These are phyloP conservation scores for Pachysolen tannophilus DNA, from an alignment of 805 yeast species.

Conservation along the genomic window DNA sequence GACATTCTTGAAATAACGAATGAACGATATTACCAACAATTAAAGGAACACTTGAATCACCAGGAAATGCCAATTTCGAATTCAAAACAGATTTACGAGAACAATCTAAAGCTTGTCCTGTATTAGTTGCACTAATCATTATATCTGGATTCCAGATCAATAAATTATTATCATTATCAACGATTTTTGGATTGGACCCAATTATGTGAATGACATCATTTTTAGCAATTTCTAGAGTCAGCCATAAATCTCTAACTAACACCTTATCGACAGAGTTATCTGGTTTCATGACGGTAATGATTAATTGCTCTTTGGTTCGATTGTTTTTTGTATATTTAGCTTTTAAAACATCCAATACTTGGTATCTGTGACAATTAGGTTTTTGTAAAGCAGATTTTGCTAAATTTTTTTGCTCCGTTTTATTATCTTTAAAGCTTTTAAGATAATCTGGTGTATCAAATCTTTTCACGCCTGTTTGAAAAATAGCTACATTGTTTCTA, in stretches of 20 bases:
- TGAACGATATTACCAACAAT: constrained; percentile 83
- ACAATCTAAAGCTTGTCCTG: constrained; percentile 72
- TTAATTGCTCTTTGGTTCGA: constrained; percentile 34
- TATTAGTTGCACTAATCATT: constrained; percentile 71
- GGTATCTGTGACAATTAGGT: constrained; percentile 39
- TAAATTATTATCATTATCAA: constrained; percentile 52
- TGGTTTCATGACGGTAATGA: constrained; percentile 42
- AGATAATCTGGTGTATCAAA: constrained; percentile 4
- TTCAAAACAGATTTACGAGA: constrained; percentile 60
- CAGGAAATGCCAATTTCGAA: constrained; percentile 50
- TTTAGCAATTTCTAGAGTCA: constrained; percentile 34
- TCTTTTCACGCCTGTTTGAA: constrained; percentile 6
- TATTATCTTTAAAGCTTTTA: too few species aligned
- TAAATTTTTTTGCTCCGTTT: constrained; percentile 2
- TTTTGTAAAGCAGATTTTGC: constrained; percentile 39
- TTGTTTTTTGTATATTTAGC: constrained; percentile 23
- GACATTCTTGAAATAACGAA: constrained; percentile 57
- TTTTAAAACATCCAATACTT: constrained; percentile 27
- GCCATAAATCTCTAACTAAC: constrained; percentile 56
- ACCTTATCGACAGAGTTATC: constrained; percentile 28
- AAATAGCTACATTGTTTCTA: constrained; percentile 5
- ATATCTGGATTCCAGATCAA: constrained; percentile 80
- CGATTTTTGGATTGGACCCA: constrained; percentile 26
- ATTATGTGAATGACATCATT: constrained; percentile 60
- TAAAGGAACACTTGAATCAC: constrained; percentile 55